phyloP scores from a whole-genome alignment of 306 rosid species.

The Gleditsia sinensis region DNA sequence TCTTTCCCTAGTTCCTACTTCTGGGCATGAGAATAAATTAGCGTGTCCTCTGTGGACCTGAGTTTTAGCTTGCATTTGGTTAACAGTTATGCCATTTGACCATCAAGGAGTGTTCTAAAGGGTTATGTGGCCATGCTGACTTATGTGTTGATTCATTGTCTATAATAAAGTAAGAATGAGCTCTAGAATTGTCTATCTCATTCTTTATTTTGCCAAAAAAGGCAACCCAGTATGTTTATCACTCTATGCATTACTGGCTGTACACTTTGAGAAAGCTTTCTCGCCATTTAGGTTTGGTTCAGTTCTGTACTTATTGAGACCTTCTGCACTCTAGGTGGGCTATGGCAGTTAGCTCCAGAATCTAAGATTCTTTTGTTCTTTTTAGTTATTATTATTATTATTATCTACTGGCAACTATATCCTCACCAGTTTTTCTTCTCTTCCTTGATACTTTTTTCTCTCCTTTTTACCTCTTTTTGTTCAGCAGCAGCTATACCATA shows the following conservation, averaged over 20 bases:
- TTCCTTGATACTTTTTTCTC: not conserved
- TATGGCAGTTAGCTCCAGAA: not conserved
- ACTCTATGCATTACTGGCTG: too few relatives aligned
- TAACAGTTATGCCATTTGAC: not conserved
- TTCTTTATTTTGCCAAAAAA: too few relatives aligned
- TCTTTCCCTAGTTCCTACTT: not conserved
- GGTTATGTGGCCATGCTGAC: not conserved
- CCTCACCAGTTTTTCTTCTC: not conserved
- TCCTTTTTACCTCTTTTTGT: not conserved
- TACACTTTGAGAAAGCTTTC: not conserved
- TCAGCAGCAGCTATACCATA: not conserved
- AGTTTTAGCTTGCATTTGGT: conserved; percentile 14
- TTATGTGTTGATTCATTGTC: not conserved
- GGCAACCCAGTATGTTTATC: too few relatives aligned
- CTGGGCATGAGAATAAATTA: not conserved
- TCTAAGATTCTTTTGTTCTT: not conserved
- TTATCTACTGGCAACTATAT: not conserved
- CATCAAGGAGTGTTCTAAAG: not conserved
- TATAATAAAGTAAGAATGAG: not conserved
- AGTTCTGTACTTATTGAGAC: not conserved
- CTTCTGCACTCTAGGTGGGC: not conserved
- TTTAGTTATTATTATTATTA: too few relatives aligned
- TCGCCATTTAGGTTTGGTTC: not conserved
- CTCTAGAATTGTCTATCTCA: too few relatives aligned
- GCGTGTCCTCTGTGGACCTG: not conserved